Percentiles rank a stretch among this genome's conserved stretches.
Evolutionary conservation across 2,329 filamentous ascomycete genomes (phyloP).

Genomic region (Epichloe bromicola): DNA sequence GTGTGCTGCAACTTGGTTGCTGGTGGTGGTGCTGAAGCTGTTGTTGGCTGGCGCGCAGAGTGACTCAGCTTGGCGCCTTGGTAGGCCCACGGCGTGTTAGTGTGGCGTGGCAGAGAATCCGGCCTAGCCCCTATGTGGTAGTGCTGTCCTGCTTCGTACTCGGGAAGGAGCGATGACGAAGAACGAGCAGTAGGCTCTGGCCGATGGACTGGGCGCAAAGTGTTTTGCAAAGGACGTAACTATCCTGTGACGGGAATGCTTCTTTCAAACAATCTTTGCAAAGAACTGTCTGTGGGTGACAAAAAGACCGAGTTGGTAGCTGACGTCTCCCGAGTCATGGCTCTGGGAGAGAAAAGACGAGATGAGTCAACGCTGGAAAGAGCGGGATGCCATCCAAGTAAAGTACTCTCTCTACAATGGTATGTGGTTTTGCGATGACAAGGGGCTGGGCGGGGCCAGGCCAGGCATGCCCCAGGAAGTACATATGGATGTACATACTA

Average conservation of each 20-base stretch:
- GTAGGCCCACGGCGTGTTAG: slow-evolving; percentile 1
- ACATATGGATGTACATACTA: background rate
- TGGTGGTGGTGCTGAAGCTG: background rate
- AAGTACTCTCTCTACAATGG: slow-evolving; percentile 1
- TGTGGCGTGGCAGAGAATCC: background rate
- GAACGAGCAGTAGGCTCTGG: background rate
- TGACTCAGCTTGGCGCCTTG: slow-evolving; percentile 1
- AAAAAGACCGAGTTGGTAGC: background rate
- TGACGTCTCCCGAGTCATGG: background rate
- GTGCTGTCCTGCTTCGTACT: background rate
- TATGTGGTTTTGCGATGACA: slow-evolving; percentile 1
- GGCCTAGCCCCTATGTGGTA: background rate
- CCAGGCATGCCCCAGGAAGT: background rate
- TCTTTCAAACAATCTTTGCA: background rate
- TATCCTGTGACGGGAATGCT: background rate
- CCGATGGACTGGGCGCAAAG: background rate
- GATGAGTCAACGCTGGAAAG: slow-evolving; percentile 3
- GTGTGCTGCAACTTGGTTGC: background rate
- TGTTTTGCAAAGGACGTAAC: background rate
- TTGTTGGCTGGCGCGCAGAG: background rate
- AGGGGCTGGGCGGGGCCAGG: slow-evolving; percentile 4
- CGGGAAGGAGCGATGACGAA: background rate
- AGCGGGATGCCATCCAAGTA: slow-evolving; percentile 4
- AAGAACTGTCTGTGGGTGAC: background rate
- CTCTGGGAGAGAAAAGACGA: background rate